These are phyloP conservation scores for Oenanthe javanica DNA, from an alignment of 140 eudicot species.

Conservation along the genomic window DNA sequence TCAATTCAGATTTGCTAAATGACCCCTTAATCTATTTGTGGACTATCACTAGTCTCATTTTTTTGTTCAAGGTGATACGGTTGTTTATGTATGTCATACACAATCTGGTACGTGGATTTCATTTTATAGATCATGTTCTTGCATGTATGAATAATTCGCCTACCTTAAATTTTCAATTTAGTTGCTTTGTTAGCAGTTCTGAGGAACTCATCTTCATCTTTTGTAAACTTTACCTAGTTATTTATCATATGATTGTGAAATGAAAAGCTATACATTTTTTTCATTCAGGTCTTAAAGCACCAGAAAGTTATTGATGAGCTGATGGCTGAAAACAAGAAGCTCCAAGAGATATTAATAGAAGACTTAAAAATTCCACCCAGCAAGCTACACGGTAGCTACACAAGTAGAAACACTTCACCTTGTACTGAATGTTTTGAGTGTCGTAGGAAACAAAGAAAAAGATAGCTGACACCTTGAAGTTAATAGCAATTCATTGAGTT, in stretches of 20 bases:
- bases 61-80: neutral
- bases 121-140: neutral
- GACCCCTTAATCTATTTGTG: neutral
- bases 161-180: neutral
- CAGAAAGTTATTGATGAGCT: conserved; percentile 80
- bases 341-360: conserved; percentile 58
- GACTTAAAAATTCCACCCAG: conserved; percentile 67
- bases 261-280: neutral
- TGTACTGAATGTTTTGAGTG: conserved; percentile 84
- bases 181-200: neutral
- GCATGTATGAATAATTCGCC: neutral
- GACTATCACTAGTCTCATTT: neutral
- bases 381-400: conserved; percentile 41
- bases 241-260: neutral
- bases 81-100: neutral
- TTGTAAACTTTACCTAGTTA: neutral
- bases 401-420: conserved; percentile 33
- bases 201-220: neutral
- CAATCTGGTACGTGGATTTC: neutral
- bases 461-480: conserved; percentile 17
- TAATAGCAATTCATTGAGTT: neutral
- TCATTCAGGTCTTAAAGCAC: conserved; percentile 68
- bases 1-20: too few species aligned
- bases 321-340: conserved; percentile 79
- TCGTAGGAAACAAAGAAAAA: conserved; percentile 68